Evolutionary conservation across 768 basidiomycete species (phyloP).

Genomic region (Leccinum subtestaceum): DNA sequence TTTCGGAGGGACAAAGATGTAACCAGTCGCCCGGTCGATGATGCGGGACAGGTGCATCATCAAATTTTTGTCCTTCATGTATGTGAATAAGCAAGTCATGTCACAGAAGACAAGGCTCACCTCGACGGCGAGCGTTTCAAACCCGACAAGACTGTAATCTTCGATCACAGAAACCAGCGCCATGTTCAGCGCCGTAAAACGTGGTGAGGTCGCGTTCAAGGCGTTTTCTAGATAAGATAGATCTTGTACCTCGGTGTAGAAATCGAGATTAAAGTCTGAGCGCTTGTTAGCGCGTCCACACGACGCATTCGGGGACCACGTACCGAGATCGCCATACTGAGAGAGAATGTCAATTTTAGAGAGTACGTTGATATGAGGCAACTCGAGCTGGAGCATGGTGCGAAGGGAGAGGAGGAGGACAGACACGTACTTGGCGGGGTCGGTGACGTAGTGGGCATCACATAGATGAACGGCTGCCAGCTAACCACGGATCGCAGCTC

Average conservation of each 20-base stretch:
- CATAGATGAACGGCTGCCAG: constrained; percentile 92
- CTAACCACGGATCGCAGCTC: constrained; percentile 38
- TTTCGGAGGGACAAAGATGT: constrained; percentile 73
- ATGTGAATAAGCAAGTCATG: not conserved
- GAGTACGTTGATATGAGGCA: constrained; percentile 97
- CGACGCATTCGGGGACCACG: constrained; percentile 18
- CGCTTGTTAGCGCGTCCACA: not conserved
- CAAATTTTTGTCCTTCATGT: constrained; percentile 79
- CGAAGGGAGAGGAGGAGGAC: constrained; percentile 88
- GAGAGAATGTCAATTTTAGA: constrained; percentile 92
- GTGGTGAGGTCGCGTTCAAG: constrained; percentile 62
- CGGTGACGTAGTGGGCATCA: constrained; percentile 96
- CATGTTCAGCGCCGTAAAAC: constrained; percentile 79
- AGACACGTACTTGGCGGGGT: constrained; percentile 92
- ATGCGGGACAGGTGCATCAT: constrained; percentile 85
- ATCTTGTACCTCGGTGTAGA: constrained; percentile 98
- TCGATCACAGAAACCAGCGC: constrained; percentile 91
- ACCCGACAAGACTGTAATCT: constrained; percentile 89
- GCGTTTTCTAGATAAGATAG: constrained; percentile 81
- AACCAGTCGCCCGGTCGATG: constrained; percentile 91
- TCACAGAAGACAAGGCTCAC: constrained; percentile 38
- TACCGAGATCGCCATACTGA: constrained; percentile 90
- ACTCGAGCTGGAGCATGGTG: constrained; percentile 96
- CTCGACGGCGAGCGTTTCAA: constrained; percentile 96
- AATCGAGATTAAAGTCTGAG: constrained; percentile 93